phyloP scores from a whole-genome alignment of 139 green algal species.

The Spirogloea muscicola region DNA sequence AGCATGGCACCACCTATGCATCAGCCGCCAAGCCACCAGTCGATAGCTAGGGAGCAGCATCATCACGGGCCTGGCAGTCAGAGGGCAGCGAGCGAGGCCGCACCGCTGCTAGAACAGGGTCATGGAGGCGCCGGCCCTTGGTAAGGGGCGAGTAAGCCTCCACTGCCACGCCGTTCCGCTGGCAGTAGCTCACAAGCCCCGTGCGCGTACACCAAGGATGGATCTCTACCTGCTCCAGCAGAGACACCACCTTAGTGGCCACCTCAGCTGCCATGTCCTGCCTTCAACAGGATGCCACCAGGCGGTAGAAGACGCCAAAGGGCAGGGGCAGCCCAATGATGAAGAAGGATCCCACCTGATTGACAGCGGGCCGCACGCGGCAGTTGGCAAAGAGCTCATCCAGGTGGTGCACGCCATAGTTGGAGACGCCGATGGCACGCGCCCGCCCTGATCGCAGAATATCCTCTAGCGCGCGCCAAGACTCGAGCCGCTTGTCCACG shows the following conservation, averaged over 20 bases:
- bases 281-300: too few relatives aligned
- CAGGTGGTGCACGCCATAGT: constrained; percentile 62
- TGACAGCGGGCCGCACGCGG: constrained; percentile 59
- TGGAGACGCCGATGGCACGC: constrained; percentile 64
- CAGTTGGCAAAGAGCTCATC: constrained; percentile 56
- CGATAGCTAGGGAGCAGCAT: not conserved
- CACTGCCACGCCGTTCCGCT: not conserved
- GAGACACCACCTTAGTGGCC: too few relatives aligned
- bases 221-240: constrained; percentile 4
- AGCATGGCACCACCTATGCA: not conserved
- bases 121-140: not conserved
- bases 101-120: not conserved
- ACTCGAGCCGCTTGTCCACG: constrained; percentile 25
- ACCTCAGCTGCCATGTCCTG: too few relatives aligned
- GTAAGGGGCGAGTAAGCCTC: constrained; percentile 12
- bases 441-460: constrained; percentile 43
- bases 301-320: too few relatives aligned
- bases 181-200: not conserved
- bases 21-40: not conserved
- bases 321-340: too few relatives aligned
- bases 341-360: constrained; percentile 71
- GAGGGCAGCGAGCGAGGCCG: not conserved
- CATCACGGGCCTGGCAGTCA: not conserved
- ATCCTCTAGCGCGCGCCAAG: constrained; percentile 33
- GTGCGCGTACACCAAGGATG: not conserved